Conservation (phyloP, 805 yeast species). For the Myxozyma monticola region DNA sequence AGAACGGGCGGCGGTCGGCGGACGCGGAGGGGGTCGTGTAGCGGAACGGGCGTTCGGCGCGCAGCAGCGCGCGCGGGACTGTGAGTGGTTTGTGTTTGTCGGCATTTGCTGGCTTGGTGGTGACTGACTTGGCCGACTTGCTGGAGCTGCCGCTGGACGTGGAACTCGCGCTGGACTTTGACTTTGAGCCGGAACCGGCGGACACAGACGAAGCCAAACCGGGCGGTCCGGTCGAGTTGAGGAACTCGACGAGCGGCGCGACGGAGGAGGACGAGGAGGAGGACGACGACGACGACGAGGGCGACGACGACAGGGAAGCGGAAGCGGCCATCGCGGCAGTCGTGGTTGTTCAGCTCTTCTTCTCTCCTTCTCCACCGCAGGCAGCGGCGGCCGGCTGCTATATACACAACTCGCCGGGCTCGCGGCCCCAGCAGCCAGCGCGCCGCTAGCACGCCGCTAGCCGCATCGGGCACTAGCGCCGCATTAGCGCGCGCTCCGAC, state of each 20-base stretch:
- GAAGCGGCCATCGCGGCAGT: too few species aligned
- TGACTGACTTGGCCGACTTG: not conserved
- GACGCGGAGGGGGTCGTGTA: conserved; percentile 4
- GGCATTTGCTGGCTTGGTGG: not conserved
- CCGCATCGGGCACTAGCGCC: conserved; percentile 13
- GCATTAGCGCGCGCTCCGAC: conserved; percentile 9
- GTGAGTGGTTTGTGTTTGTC: too few species aligned
- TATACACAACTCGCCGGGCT: too few species aligned
- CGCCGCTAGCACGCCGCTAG: too few species aligned
- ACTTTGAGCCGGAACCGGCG: too few species aligned
- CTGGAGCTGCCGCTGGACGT: too few species aligned
- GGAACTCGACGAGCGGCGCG: conserved; percentile 10
- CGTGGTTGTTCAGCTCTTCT: not conserved
- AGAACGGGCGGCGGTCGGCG: conserved; percentile 20
- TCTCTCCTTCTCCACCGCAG: too few species aligned
- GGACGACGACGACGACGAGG: not conserved
- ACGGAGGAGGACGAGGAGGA: not conserved
- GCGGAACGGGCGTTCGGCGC: conserved; percentile 20
- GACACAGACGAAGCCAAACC: too few species aligned
- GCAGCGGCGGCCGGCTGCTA: too few species aligned
- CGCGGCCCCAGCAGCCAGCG: too few species aligned
- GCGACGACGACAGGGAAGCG: not conserved
- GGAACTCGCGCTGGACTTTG: too few species aligned
- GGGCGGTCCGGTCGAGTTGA: conserved; percentile 11
- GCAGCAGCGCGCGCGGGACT: conserved; percentile 10